Percentiles rank a stretch among this genome's conserved stretches.
Conservation (phyloP, 345 rosid genomes). For the Eucalyptus cladocalyx region DNA sequence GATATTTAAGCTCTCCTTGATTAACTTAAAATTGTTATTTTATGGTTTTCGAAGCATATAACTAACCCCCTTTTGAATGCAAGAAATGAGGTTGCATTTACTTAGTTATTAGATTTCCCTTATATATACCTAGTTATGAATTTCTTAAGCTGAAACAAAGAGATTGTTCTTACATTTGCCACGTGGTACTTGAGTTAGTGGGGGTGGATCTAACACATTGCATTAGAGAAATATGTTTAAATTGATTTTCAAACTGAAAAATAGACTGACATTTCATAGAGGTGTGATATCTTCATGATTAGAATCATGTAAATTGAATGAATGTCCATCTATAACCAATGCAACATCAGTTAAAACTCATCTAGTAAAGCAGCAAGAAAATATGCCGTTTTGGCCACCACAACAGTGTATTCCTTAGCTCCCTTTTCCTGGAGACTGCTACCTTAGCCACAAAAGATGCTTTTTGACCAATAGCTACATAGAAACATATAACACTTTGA, state of each 20-base stretch:
- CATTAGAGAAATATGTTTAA: background rate
- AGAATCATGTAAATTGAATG: background rate
- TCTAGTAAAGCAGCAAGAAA: background rate
- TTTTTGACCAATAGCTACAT: conserved; percentile 7
- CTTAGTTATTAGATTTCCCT: background rate
- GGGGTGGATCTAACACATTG: background rate
- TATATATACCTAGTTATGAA: background rate
- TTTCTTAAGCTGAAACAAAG: background rate
- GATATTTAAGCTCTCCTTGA: background rate
- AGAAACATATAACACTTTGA: background rate
- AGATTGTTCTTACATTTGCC: background rate
- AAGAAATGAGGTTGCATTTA: background rate
- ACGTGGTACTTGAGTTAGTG: background rate
- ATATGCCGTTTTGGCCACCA: background rate
- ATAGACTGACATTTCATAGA: background rate
- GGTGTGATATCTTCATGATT: background rate
- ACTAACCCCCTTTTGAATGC: background rate
- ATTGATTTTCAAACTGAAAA: background rate
- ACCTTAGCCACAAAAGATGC: background rate
- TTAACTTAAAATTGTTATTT: background rate
- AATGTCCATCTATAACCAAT: background rate
- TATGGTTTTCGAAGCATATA: background rate
- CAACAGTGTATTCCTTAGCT: background rate
- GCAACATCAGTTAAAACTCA: background rate
- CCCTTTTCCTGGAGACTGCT: background rate